Base-by-base conservation (phyloP, 1,139 yeast genomes). In the Pneumocystis canis region DNA sequence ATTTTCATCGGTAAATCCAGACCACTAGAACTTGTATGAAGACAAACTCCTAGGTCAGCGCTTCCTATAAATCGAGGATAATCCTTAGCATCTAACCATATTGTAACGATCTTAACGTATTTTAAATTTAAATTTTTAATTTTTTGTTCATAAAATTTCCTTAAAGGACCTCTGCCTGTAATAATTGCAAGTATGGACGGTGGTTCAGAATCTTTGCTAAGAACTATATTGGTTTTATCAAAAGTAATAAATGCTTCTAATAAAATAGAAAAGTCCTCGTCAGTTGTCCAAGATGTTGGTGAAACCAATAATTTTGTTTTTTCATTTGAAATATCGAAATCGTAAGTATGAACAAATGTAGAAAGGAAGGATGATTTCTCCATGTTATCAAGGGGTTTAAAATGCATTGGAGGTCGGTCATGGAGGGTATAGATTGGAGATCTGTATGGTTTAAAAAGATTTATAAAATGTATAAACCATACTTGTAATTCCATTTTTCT, bases 1-100 rank as follows among this genome's bases (percentile, higher is more conserved):
- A 92, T 87, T 73, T 94, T 94, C 99, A 94, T 94, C 0, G 99
- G 99, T 65, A 94, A 77, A 71, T 94, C 99, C 65, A 88, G 79
- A 0, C 99, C 98, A 63, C 95, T 86, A 53, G 95, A 87, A 0
- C 97, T 89, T 3, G 85, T 82, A 73, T 94, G 99, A 65, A 94
- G 76, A 0, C 97, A 92, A 0, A 94, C 80, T 3, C 97, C 97
- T 40, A 90, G 71, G 71, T 92, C 97, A 3, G 96, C 95, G 6
- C 83, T 75, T 2, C 85, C 84, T 47, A 94, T 73, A 1, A 92
- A 75, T 61, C 77, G 73, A 0, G 97, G 97, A 71, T 94, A 94
- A 67, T 89, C 92, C 65, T 84, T 89, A 2, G 83, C 76, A 0
- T 84, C 72, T 39, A 94, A 77, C 98, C 98, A 94, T 0, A 82